Percentiles rank a stretch among this genome's conserved stretches.
These are phyloP conservation scores for Chimonanthus praecox DNA, from an alignment of 164 flowering plant genomes.

Conservation along the genomic window DNA sequence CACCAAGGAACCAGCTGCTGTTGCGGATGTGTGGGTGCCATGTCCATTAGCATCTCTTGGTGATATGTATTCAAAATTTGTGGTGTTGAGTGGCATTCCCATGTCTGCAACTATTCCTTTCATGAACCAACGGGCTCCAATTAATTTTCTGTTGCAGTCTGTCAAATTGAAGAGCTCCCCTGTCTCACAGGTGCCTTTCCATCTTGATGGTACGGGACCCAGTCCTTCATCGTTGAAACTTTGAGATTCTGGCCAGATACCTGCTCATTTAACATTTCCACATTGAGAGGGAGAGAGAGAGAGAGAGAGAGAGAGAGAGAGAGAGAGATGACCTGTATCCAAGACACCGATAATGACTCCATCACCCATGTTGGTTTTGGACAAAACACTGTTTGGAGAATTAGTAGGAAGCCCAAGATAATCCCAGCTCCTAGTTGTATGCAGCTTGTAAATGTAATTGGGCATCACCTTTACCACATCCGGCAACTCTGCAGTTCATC, in stretches of 20 bases:
- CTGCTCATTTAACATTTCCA: conserved; percentile 16
- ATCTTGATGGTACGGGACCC: conserved; percentile 39
- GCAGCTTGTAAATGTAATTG: conserved; percentile 49
- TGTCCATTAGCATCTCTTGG: conserved; percentile 18
- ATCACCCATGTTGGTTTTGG: conserved; percentile 40
- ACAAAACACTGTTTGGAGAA: conserved; percentile 29
- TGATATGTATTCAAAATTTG: conserved; percentile 11
- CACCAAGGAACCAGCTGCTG: conserved; percentile 20
- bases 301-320: background rate
- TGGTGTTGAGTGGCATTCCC: background rate
- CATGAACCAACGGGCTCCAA: conserved; percentile 29
- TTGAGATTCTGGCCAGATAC: conserved; percentile 45
- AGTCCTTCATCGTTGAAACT: conserved; percentile 37
- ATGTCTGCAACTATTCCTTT: conserved; percentile 10
- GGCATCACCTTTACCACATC: conserved; percentile 49
- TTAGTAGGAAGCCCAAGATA: conserved; percentile 54
- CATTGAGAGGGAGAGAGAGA: background rate
- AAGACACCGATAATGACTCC: conserved; percentile 45
- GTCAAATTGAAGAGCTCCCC: conserved; percentile 33
- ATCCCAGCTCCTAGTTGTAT: conserved; percentile 85
- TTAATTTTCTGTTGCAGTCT: conserved; percentile 23
- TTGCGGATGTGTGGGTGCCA: conserved; percentile 26
- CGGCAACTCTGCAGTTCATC: background rate
- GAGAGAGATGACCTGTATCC: conserved; percentile 51
- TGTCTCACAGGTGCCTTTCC: conserved; percentile 43